Evolutionary conservation across 1,284 basidiomycete genomes (phyloP).

Genomic region (Pseudozyma tsukubaensis): DNA sequence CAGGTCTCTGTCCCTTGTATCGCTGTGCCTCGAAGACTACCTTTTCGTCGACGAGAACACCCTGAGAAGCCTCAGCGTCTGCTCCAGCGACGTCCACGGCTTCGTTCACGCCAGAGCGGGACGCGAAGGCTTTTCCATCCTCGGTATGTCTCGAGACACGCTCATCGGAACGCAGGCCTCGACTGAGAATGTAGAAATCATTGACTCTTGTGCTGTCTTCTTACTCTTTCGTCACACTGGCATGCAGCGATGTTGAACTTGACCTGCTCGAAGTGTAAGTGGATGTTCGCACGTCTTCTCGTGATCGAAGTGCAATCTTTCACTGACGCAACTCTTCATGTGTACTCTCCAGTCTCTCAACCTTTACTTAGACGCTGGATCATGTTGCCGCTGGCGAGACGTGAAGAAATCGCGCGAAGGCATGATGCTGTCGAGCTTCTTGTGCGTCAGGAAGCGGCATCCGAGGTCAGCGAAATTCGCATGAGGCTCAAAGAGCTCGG

Average conservation of each 20-base stretch:
- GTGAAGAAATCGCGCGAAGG: constrained; percentile 21
- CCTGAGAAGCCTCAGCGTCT: constrained; percentile 40
- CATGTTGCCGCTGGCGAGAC: constrained; percentile 31
- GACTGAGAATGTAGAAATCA: not conserved
- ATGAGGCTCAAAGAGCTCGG: constrained; percentile 24
- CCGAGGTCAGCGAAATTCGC: constrained; percentile 23
- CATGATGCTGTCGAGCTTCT: constrained; percentile 46
- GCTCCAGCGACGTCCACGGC: constrained; percentile 31
- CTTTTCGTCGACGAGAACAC: constrained; percentile 47
- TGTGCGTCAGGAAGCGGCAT: constrained; percentile 20
- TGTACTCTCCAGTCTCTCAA: constrained; percentile 21
- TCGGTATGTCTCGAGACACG: constrained; percentile 16
- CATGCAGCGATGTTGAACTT: constrained; percentile 30
- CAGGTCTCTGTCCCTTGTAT: constrained; percentile 15
- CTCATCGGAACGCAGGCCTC: not conserved
- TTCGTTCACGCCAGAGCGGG: constrained; percentile 38
- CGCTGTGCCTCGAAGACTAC: constrained; percentile 28
- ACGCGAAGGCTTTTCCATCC: constrained; percentile 38
- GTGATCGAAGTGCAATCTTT: not conserved
- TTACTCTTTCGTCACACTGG: not conserved
- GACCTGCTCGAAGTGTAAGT: constrained; percentile 34
- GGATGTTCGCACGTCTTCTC: not conserved
- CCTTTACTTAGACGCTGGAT: constrained; percentile 38
- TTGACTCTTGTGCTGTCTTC: not conserved
- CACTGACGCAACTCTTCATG: no score